phyloP scores from a whole-genome alignment of 163 green algal genomes.

The Prototheca wickerhamii region DNA sequence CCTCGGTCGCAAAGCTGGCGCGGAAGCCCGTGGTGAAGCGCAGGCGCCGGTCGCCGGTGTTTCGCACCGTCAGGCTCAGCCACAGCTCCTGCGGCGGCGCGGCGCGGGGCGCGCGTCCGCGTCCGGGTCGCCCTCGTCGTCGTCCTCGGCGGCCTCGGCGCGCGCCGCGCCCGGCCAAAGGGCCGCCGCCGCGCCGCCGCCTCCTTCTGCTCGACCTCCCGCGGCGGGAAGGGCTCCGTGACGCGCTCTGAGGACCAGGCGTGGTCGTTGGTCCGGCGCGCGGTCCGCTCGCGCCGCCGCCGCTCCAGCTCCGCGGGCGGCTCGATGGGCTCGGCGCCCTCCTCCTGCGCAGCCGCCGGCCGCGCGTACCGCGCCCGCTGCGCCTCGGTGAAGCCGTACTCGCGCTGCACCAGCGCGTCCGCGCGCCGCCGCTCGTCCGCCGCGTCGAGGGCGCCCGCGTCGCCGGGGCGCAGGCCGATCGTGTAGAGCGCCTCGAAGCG shows the following conservation, averaged over 20 bases:
- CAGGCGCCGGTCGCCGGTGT: constrained; percentile 26
- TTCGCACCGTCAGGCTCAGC: constrained; percentile 20
- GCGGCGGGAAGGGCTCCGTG: too few species aligned
- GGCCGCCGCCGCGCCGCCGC: too few species aligned
- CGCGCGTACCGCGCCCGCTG: too few species aligned
- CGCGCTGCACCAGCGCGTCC: not conserved
- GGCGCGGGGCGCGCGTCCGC: not conserved
- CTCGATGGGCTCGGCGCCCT: too few species aligned
- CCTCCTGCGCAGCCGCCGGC: too few species aligned
- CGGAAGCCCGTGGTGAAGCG: constrained; percentile 36
- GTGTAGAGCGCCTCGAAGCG: constrained; percentile 33
- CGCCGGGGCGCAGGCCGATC: not conserved
- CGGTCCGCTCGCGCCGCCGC: too few species aligned
- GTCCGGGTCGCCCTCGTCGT: not conserved
- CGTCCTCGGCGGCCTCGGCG: too few species aligned
- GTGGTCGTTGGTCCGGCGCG: too few species aligned
- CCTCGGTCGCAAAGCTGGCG: constrained; percentile 16
- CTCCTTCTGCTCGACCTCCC: too few species aligned
- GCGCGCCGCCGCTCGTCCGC: not conserved
- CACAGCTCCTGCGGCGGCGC: constrained; percentile 15
- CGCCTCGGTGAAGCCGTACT: not conserved
- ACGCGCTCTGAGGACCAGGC: too few species aligned
- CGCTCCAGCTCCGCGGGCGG: too few species aligned
- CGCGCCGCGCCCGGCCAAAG: too few species aligned
- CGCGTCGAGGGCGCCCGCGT: not conserved